Percentiles rank a stretch among this genome's conserved stretches.
Conservation (phyloP, 495 filamentous ascomycete species). For the Margaritispora aquatica region DNA sequence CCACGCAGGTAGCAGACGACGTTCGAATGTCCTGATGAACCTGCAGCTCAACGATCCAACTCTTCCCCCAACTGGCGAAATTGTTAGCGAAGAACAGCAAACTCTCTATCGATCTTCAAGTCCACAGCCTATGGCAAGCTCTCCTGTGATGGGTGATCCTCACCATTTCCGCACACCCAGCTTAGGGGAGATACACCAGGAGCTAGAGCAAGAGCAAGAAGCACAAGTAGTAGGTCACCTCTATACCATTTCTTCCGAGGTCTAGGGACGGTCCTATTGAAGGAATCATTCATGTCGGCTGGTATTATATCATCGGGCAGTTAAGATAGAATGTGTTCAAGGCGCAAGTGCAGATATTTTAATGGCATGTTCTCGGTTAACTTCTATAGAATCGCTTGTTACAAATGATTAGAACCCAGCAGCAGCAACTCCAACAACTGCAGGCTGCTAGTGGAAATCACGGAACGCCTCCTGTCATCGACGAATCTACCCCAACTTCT, state of each 20-base stretch:
- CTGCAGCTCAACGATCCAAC: constrained; percentile 64
- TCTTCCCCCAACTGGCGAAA: constrained; percentile 56
- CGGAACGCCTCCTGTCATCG: constrained; percentile 46
- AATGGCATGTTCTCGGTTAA: not conserved
- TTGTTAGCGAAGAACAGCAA: constrained; percentile 40
- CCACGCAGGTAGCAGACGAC: constrained; percentile 45
- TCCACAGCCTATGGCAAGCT: constrained; percentile 50
- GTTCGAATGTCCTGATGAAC: constrained; percentile 67
- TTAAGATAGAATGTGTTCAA: too few species aligned
- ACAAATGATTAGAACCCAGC: constrained; percentile 81
- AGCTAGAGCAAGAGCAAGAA: constrained; percentile 92
- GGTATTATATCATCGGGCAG: too few species aligned
- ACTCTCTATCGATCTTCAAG: constrained; percentile 45
- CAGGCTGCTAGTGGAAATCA: constrained; percentile 41
- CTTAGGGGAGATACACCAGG: constrained; percentile 91
- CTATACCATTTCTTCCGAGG: too few species aligned
- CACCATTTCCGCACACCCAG: constrained; percentile 66
- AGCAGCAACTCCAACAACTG: constrained; percentile 69
- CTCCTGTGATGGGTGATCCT: constrained; percentile 52
- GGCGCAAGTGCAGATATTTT: not conserved
- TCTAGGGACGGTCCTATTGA: too few species aligned
- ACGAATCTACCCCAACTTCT: constrained; percentile 63
- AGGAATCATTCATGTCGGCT: too few species aligned
- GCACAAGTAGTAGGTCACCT: constrained; percentile 70
- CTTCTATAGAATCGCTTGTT: constrained; percentile 73